These are phyloP conservation scores for Neonectria magnoliae DNA, from an alignment of 2,329 filamentous ascomycete genomes.

Conservation along the genomic window DNA sequence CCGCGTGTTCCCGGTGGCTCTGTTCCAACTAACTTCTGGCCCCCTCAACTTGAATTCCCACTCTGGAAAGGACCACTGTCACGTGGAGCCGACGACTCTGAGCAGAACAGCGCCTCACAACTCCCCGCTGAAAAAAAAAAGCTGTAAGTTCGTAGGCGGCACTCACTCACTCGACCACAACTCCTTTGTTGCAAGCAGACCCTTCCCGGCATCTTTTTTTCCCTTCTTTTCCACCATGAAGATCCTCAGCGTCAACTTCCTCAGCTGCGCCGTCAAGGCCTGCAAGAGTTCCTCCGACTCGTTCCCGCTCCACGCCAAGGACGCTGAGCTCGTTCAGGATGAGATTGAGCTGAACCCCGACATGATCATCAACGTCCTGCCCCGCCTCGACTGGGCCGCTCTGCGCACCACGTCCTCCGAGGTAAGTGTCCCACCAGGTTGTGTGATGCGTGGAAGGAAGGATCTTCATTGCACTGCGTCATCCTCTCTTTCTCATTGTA, in stretches of 20 bases:
- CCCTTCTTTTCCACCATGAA: constrained; percentile 73
- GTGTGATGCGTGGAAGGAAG: background rate
- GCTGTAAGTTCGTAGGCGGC: constrained; percentile 40
- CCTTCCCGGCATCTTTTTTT: background rate
- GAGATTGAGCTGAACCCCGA: constrained; percentile 83
- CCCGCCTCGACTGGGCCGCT: constrained; percentile 88
- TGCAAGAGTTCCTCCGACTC: constrained; percentile 85
- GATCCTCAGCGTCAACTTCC: constrained; percentile 93
- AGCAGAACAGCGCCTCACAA: constrained; percentile 13
- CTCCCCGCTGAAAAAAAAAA: constrained; percentile 47
- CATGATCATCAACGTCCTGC: constrained; percentile 86
- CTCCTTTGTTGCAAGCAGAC: background rate
- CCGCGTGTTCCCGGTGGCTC: background rate
- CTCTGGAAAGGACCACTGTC: constrained; percentile 35
- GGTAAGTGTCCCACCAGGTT: constrained; percentile 60
- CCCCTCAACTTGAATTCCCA: constrained; percentile 4
- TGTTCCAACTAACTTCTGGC: background rate
- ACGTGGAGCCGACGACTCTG: constrained; percentile 41
- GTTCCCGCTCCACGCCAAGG: constrained; percentile 91
- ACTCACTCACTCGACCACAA: constrained; percentile 6
- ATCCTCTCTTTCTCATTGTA: background rate
- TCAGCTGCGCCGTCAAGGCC: constrained; percentile 94
- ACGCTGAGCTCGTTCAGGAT: constrained; percentile 90
- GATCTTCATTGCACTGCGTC: background rate
- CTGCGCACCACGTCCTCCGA: constrained; percentile 80